Evolutionary conservation across 1,284 basidiomycete genomes (phyloP).

Genomic region (Psilocybe mexicana): DNA sequence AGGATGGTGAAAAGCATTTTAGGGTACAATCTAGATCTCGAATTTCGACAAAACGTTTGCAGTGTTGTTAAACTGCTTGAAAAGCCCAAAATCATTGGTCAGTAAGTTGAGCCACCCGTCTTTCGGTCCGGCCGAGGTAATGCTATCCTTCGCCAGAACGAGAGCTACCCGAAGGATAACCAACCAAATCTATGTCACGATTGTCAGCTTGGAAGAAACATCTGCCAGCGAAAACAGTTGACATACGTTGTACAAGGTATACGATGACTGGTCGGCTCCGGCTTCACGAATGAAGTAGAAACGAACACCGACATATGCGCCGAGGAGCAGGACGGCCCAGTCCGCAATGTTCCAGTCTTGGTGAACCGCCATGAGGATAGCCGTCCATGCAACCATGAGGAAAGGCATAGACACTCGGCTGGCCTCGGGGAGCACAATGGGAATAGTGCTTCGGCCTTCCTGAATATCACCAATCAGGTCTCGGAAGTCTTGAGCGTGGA

Average conservation of each 20-base stretch:
- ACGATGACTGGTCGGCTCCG: background rate
- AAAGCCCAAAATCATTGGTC: background rate
- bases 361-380: background rate
- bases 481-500: slow-evolving; percentile 4
- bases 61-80: background rate
- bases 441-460: slow-evolving; percentile 2
- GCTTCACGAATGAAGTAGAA: slow-evolving; percentile 1
- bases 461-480: slow-evolving; percentile 1
- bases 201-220: background rate
- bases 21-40: background rate
- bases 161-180: background rate
- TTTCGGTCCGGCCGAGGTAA: slow-evolving; percentile 1
- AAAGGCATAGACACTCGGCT: slow-evolving; percentile 1
- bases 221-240: background rate
- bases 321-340: background rate
- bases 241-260: slow-evolving; percentile 2
- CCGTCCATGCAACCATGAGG: background rate
- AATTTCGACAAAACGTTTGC: background rate
- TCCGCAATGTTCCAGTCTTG: background rate
- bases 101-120: background rate
- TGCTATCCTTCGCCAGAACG: background rate
- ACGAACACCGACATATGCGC: background rate
- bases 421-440: background rate
- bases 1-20: background rate
- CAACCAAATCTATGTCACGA: background rate